These are phyloP conservation scores for Camellia granthamiana DNA, from an alignment of 148 eudicot species.

Conservation along the genomic window DNA sequence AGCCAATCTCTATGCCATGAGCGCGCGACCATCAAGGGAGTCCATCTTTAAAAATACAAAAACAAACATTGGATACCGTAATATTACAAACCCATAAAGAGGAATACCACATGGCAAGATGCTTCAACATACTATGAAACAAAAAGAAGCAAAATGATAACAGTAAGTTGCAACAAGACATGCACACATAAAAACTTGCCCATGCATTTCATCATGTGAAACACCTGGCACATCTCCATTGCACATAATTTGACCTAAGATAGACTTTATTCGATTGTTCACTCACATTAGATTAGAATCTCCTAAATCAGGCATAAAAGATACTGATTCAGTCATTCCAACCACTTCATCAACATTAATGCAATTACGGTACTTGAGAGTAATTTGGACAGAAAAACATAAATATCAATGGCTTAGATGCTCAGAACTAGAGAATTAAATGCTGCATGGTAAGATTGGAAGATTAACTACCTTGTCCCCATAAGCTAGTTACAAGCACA, in stretches of 20 bases:
- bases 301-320: not conserved
- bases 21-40: conserved; percentile 59
- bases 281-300: not conserved
- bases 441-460: not conserved
- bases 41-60: conserved; percentile 39
- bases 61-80: not conserved
- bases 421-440: not conserved
- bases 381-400: not conserved
- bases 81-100: not conserved
- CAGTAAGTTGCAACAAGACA: not conserved
- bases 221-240: not conserved
- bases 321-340: too few species aligned
- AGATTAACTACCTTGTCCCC: too few species aligned
- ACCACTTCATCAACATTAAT: too few species aligned
- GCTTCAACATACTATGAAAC: not conserved
- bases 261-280: too few species aligned
- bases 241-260: not conserved
- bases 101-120: not conserved
- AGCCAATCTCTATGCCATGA: conserved; percentile 60
- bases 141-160: not conserved
- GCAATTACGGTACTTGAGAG: not conserved
- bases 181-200: not conserved
- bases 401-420: not conserved
- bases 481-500: too few species aligned
- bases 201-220: not conserved